Conservation (phyloP, 106 monocot genomes). For the Iris macrosiphon region DNA sequence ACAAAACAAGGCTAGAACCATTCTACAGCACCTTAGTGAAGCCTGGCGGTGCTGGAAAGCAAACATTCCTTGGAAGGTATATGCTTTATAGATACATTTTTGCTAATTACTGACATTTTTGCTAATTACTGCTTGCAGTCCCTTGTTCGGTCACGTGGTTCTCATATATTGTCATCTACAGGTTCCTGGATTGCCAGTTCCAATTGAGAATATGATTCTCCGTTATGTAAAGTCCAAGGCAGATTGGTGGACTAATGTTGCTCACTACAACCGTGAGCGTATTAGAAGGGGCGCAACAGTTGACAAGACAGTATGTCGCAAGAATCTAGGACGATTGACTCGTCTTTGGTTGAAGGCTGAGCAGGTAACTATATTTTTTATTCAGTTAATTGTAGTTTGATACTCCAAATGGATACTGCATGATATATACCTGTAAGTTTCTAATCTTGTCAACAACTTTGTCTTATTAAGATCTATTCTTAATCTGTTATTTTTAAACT, state of each 20-base stretch:
- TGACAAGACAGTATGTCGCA: conserved; percentile 95
- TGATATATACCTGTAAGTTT: no score
- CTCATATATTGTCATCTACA: conserved; percentile 22
- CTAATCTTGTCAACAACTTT: no score
- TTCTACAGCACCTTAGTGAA: conserved; percentile 98
- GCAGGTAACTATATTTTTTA: conserved; percentile 34
- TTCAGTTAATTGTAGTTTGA: no score
- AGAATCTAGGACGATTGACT: conserved; percentile 97
- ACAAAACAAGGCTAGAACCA: conserved; percentile 98
- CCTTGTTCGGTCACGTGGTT: not conserved
- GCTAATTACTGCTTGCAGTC: not conserved
- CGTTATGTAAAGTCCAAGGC: conserved; percentile 99
- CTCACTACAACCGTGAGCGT: conserved; percentile 99
- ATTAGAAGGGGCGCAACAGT: conserved; percentile 99
- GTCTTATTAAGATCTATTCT: no score
- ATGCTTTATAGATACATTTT: not conserved
- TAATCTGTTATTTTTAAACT: no score
- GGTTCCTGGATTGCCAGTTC: conserved; percentile 98
- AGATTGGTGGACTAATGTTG: conserved; percentile 99
- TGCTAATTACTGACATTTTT: not conserved
- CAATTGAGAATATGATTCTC: conserved; percentile 99
- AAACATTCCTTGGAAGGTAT: conserved; percentile 99
- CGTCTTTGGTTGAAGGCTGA: conserved; percentile 99
- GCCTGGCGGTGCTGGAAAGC: conserved; percentile 99
- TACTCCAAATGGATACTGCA: no score